Evolutionary conservation across 345 rosid species (phyloP), one percentile per base, ranked within the genome.

Genomic region (Eucalyptus microcorys): DNA sequence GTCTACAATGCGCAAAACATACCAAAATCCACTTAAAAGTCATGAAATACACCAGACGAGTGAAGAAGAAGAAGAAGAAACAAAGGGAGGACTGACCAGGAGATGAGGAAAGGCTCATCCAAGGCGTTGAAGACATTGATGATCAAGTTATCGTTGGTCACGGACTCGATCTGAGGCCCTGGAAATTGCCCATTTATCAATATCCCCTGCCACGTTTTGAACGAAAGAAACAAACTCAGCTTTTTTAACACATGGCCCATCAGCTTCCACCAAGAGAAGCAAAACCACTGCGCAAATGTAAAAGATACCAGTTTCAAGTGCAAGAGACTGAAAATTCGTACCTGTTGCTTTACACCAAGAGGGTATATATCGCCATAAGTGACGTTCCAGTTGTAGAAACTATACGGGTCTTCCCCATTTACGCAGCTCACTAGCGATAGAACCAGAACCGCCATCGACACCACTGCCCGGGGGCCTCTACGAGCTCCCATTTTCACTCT

Each of bases 161-260:
- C 98, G n/a, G 95, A 89, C 88, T 96, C 95, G 79, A 97, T 92
- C 87, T 91, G 93, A 37, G 99, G 99, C 88, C 99, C 99, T 48
- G 99, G 99, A 93, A 96, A 97, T 88, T 96, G 94, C 64, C 99
- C 96, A 85, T 97, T 96, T 64, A 97, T 96, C 92, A 97, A 88
- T 87, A 97, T 96, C 84, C 96, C 99, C 98, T 97, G 92, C 94
- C 89, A 90, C 84, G 88, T 76, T 40, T 40, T 3, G 22, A 76
- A 76, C 27, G 13, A 21, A 11, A 76, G 42, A 49, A 26, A 59
- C 49, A 42, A 88, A 52, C 43, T 52, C 17, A 81, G 85, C 52
- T 87, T 59, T 4, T 87, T 59, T 4, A 57, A 34, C 86, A 26
- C 81, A 37, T 57, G 48, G 52, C 53, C 48, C 42, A 45, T 64